phyloP scores from a whole-genome alignment of 805 yeast genomes.

The Cyberlindnera bimundalis region DNA sequence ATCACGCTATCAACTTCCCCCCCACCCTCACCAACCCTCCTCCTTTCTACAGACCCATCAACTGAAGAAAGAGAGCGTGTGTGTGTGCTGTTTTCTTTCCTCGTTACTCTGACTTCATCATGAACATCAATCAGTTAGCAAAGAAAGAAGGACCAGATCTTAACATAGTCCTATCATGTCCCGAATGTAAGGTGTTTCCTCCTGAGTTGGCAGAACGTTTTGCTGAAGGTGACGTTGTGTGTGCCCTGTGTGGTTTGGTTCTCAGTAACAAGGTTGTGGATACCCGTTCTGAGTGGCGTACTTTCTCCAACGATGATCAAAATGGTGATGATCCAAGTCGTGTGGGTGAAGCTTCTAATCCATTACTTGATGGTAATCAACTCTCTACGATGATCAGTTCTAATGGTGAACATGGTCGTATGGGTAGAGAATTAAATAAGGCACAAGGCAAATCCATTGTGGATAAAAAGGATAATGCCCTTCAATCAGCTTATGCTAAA shows the following conservation, averaged over 20 bases:
- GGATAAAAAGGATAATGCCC: constrained; percentile 83
- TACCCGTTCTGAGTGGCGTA: constrained; percentile 97
- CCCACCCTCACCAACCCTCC: too few relatives aligned
- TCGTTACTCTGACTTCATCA: too few relatives aligned
- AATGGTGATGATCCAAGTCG: constrained; percentile 98
- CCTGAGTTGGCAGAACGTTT: constrained; percentile 94
- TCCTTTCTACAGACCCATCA: too few relatives aligned
- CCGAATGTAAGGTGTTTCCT: constrained; percentile 93
- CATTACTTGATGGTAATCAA: constrained; percentile 85
- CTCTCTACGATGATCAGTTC: constrained; percentile 89
- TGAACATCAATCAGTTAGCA: constrained; percentile 8
- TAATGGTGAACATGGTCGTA: constrained; percentile 72
- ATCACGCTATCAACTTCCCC: too few relatives aligned
- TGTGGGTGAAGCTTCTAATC: constrained; percentile 97
- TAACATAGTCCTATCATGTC: constrained; percentile 87
- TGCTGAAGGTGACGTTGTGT: constrained; percentile 97
- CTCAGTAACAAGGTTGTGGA: constrained; percentile 90
- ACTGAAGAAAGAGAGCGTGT: too few relatives aligned
- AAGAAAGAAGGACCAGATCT: constrained; percentile 65
- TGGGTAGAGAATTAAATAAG: constrained; percentile 85
- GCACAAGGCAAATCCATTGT: constrained; percentile 84
- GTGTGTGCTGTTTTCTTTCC: too few relatives aligned
- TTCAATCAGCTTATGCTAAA: constrained; percentile 84
- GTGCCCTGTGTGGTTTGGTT: constrained; percentile 95
- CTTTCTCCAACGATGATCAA: constrained; percentile 95